phyloP scores from a whole-genome alignment of 2,329 filamentous ascomycete species.

The Neonectria neomacrospora region DNA sequence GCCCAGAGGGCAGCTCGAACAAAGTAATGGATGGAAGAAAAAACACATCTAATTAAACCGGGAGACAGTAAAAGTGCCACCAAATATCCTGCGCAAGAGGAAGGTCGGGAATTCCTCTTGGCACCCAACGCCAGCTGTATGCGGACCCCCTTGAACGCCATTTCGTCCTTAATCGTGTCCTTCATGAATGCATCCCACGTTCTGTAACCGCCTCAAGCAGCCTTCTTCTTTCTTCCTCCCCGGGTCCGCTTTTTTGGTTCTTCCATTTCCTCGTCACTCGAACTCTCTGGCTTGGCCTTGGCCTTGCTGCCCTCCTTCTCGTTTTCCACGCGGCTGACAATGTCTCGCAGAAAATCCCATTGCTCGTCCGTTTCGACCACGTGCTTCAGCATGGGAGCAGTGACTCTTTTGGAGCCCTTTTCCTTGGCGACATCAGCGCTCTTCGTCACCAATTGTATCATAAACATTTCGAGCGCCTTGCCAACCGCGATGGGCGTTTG shows the following conservation, averaged over 20 bases:
- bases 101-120: conserved; percentile 28
- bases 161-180: conserved; percentile 41
- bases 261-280: conserved; percentile 61
- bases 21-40: not conserved
- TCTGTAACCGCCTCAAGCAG: conserved; percentile 33
- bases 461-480: conserved; percentile 96
- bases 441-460: conserved; percentile 92
- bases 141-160: conserved; percentile 41
- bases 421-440: conserved; percentile 85
- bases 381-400: conserved; percentile 89
- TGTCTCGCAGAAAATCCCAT: conserved; percentile 93
- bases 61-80: conserved; percentile 25
- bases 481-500: conserved; percentile 96
- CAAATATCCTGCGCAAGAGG: conserved; percentile 28
- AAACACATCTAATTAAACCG: conserved; percentile 12
- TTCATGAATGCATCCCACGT: conserved; percentile 39
- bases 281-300: conserved; percentile 62
- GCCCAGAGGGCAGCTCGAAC: not conserved
- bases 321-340: conserved; percentile 82
- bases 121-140: conserved; percentile 44
- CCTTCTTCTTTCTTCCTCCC: conserved; percentile 63
- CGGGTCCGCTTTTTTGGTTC: conserved; percentile 61
- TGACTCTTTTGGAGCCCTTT: conserved; percentile 89
- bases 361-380: conserved; percentile 90
- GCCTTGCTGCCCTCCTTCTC: conserved; percentile 60